phyloP scores from a whole-genome alignment of 495 filamentous ascomycete genomes.

The Talaromyces proteolyticus region DNA sequence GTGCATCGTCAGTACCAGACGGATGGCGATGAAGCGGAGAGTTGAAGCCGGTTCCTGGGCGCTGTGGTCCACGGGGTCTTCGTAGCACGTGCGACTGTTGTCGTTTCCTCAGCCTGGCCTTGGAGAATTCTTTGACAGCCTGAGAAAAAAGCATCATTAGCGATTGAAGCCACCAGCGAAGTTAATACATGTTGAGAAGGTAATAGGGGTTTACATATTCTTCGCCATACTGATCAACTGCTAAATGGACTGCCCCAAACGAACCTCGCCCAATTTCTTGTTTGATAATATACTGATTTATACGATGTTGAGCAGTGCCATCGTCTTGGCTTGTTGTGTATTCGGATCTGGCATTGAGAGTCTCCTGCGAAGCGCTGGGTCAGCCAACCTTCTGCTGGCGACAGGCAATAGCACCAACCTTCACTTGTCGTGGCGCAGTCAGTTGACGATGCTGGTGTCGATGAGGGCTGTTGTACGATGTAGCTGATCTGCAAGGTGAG shows the following conservation, averaged over 20 bases:
- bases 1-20: constrained; percentile 42
- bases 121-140: constrained; percentile 98
- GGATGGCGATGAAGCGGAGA: constrained; percentile 52
- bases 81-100: constrained; percentile 89
- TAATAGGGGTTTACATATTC: constrained; percentile 69
- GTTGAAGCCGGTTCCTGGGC: constrained; percentile 56
- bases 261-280: constrained; percentile 95
- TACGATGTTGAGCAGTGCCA: constrained; percentile 67
- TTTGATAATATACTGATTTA: constrained; percentile 92
- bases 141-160: constrained; percentile 21
- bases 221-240: constrained; percentile 81
- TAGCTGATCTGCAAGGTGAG: constrained; percentile 32
- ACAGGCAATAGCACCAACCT: constrained; percentile 37
- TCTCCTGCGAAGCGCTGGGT: constrained; percentile 56
- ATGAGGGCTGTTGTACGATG: constrained; percentile 59
- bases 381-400: background rate
- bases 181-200: too few relatives aligned
- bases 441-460: constrained; percentile 71
- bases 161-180: background rate
- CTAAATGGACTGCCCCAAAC: constrained; percentile 90
- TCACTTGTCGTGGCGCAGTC: constrained; percentile 65
- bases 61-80: constrained; percentile 48
- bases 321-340: constrained; percentile 85
- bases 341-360: constrained; percentile 80
- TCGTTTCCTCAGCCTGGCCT: constrained; percentile 83